Evolutionary conservation across 208 protist species (phyloP), one percentile per base, ranked within the genome.

Genomic region (Leishmania turanica): DNA sequence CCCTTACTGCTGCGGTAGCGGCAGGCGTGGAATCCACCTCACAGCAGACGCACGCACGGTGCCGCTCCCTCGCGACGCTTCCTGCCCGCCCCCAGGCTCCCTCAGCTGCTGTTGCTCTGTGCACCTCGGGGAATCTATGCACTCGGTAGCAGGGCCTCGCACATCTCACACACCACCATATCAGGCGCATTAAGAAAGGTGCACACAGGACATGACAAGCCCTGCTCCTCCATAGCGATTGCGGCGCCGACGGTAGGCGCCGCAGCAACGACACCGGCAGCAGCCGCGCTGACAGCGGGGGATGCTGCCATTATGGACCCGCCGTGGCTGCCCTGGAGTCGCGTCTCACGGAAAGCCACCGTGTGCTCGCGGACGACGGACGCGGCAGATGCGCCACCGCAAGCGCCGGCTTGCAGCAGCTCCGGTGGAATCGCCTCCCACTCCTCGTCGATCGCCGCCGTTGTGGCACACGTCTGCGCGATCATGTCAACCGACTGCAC

Each of bases 161-260:
- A 97, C 90, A 97, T 97, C 83, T 96, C 94, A 69, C 94, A 97
- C 34, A 79, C 49, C 40, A 87, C 78, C 87, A 95, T 90, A 40
- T 86, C 89, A 1, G 85, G 66, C 0, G 85, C 87, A 69, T 96
- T 96, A n/a, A 96, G 54, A 79, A 95, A 96, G 11, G 94, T 97
- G 83, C 92, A 96, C 62, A 95, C 88, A 9, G 72, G 42, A 73
- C 94, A 96, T 34, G 91, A 75, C 37, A 91, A 64, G 1, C 86
- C 84, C 19, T 78, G 64, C 58, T 83, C 82, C 75, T 54, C 82
- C 47, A 45, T 62, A 56, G 74, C 6, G 40, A 21, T 42, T 49
- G 31, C 11, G 40, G 45, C n/a, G 11, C 69, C 42, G 1, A 49
- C 27, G 8, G 62, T 21, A 13, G 40, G 37, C 15, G 8, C 19